These are phyloP conservation scores for Diaporthe vexans DNA, from an alignment of 2,329 filamentous ascomycete species.

Conservation along the genomic window DNA sequence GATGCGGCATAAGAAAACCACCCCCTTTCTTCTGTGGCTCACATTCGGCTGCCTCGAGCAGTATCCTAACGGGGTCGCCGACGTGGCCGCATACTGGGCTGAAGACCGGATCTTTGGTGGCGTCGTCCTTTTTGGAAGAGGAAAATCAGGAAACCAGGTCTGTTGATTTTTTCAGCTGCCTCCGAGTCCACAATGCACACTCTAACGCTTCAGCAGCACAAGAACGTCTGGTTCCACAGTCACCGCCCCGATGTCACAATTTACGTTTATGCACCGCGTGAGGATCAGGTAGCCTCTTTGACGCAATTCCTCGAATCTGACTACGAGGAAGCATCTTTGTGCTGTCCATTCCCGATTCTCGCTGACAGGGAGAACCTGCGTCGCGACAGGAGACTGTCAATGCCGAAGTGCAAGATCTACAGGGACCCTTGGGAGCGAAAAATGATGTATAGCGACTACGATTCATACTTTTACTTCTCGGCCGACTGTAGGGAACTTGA, in stretches of 20 bases:
- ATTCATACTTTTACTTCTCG: background rate
- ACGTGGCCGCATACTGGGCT: conserved; percentile 5
- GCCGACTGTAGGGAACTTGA: background rate
- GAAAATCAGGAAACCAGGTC: background rate
- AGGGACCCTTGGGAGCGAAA: conserved; percentile 3
- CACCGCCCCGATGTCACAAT: background rate
- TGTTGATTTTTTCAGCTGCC: background rate
- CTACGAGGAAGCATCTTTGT: background rate
- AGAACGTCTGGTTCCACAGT: conserved; percentile 14
- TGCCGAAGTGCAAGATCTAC: conserved; percentile 2
- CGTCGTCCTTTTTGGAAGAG: background rate
- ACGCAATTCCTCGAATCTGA: background rate
- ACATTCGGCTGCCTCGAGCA: background rate
- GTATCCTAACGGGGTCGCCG: background rate
- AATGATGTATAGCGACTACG: background rate
- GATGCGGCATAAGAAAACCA: background rate
- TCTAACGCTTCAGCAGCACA: background rate
- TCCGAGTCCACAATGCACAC: background rate
- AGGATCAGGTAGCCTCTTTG: background rate
- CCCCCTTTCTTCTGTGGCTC: background rate
- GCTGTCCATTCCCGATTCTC: background rate
- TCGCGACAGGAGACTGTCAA: background rate
- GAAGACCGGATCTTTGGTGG: background rate
- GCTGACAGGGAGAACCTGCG: background rate
- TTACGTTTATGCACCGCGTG: background rate